A percentile compares a stretch with the other conserved stretches of the same genome.
Evolutionary conservation across 208 protist genomes (phyloP).

Genomic region (Acanthamoeba healyi): DNA sequence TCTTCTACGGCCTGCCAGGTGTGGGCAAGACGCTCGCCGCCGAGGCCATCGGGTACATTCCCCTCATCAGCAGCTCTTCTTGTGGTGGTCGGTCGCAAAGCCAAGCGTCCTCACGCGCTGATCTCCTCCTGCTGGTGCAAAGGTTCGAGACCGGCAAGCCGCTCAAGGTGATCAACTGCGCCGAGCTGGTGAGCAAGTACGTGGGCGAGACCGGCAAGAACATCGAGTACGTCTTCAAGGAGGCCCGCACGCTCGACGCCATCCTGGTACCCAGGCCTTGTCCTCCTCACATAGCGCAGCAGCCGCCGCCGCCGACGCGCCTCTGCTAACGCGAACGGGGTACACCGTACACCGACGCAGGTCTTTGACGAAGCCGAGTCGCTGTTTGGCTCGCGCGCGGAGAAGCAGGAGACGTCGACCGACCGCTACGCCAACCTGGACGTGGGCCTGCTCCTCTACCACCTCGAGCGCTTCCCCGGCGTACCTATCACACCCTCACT

Average conservation of each 20-base stretch:
- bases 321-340: too few species aligned
- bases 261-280: slow-evolving; percentile 83
- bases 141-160: not conserved
- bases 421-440: slow-evolving; percentile 21
- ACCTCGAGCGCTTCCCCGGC: slow-evolving; percentile 44
- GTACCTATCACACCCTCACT: not conserved
- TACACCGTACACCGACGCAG: not conserved
- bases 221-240: slow-evolving; percentile 81
- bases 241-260: slow-evolving; percentile 77
- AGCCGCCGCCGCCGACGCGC: too few species aligned
- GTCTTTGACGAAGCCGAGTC: not conserved
- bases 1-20: slow-evolving; percentile 64
- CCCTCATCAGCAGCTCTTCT: not conserved
- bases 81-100: too few species aligned
- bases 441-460: not conserved
- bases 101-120: too few species aligned
- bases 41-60: slow-evolving; percentile 77
- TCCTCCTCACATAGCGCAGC: not conserved
- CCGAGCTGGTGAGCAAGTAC: slow-evolving; percentile 79
- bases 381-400: not conserved
- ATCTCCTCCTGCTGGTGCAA: too few species aligned
- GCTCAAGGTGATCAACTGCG: not conserved
- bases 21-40: slow-evolving; percentile 79
- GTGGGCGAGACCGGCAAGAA: slow-evolving; percentile 82
- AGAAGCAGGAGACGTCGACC: not conserved